Conservation (phyloP, 345 rosid species). For the Trapa bicornis region DNA sequence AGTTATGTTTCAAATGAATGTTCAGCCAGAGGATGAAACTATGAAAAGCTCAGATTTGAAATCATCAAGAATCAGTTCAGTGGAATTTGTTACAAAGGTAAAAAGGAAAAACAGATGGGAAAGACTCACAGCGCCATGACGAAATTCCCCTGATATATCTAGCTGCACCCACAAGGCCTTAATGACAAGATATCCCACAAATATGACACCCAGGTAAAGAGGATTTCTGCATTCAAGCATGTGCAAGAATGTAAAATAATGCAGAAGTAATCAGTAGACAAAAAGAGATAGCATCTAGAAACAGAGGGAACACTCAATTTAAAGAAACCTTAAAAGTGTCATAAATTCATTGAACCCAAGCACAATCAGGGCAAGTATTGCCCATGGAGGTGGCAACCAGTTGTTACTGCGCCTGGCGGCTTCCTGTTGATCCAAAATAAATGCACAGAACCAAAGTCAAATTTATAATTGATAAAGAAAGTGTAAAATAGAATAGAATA, state of each 20-base stretch:
- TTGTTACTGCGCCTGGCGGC: constrained; percentile 86
- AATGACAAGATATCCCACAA: constrained; percentile 51
- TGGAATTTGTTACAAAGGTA: not conserved
- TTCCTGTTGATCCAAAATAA: constrained; percentile 48
- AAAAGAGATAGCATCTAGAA: not conserved
- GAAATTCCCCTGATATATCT: constrained; percentile 77
- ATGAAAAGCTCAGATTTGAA: not conserved
- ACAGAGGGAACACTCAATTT: constrained; percentile 1
- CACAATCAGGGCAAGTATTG: constrained; percentile 63
- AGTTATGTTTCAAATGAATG: not conserved
- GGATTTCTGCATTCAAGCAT: constrained; percentile 67
- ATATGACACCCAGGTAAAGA: constrained; percentile 55
- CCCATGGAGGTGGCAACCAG: constrained; percentile 99
- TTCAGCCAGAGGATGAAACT: not conserved
- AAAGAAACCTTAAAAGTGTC: constrained; percentile 77
- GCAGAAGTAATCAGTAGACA: not conserved
- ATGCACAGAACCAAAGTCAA: not conserved
- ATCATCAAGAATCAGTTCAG: not conserved
- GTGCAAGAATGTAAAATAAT: not conserved
- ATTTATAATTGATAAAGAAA: not conserved
- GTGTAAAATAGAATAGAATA: not conserved
- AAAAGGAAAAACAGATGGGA: no score
- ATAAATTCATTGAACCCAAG: constrained; percentile 98
- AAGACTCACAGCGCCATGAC: constrained; percentile 72
- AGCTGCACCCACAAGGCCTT: constrained; percentile 98